Base-by-base conservation (phyloP, 164 flowering plant species). In the Chloranthus sessilifolius region DNA sequence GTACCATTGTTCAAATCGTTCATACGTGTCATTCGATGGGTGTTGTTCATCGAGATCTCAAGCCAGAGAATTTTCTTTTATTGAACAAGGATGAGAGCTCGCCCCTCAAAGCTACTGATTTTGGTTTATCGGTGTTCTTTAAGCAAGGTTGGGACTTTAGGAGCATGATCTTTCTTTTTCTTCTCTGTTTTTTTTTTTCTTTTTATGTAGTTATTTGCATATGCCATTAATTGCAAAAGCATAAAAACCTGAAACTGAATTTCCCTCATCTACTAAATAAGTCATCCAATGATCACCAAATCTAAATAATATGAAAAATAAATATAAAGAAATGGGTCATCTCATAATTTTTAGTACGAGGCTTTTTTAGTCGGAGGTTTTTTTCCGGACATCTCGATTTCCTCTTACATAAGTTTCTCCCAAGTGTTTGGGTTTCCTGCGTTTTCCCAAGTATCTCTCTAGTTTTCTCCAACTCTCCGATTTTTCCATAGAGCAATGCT, bases 1-100 rank as follows among this genome's bases (percentile, higher is more conserved):
- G 50, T 14, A 55, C 59, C 11, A 49, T 62, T 17, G 55, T 36
- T 3, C 36, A 42, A 37, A 55, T 70, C 10, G 65, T 70, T 7
- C 67, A 70, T 38, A 52, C 74, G 5, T 70, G 71, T 16, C 74
- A 70, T 58, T 70, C 74, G 1, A 58, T 66, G 42, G 74, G 70
- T 1, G 74, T 69, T 28, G 54, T 65, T 44, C 74, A 69, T 46
- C 49, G 74, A 24, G 74, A 70, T 22, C 57, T 70, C 43, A 70
- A 70, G 64, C 74, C 74, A 1, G 74, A 70, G 65, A 70, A 70
- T 52, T 70, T 70, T 49, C 67, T 70, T 7, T 43, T 70, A 36
- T 49, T 66, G 50, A 52, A 25, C 49, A 37, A 70, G 44, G 58
- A 47, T 34, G 74, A 70, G 56, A 52, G 66, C 16, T 23, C 74